Evolutionary conservation across 73 alveolate species (phyloP).

Genomic region (Paramecium octaurelia): DNA sequence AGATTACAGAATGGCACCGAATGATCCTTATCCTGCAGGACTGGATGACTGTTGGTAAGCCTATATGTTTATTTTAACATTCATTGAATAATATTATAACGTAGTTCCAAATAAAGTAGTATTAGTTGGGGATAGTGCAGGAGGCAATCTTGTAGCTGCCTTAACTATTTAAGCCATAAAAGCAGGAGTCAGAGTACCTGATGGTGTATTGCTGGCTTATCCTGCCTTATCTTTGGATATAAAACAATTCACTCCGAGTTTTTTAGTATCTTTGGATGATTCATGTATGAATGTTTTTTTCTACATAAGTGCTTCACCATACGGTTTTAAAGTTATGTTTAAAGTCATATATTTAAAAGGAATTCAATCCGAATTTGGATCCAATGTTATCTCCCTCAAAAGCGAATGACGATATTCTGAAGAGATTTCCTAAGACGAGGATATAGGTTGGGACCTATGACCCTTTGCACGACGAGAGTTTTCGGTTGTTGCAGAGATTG

Average conservation of each 20-base stretch:
- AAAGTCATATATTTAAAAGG: slow-evolving; percentile 68
- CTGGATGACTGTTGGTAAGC: slow-evolving; percentile 94
- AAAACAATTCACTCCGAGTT: slow-evolving; percentile 71
- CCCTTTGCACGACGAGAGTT: slow-evolving; percentile 78
- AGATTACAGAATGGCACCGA: slow-evolving; percentile 95
- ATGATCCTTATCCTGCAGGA: slow-evolving; percentile 90
- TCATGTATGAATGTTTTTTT: slow-evolving; percentile 11
- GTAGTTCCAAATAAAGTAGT: slow-evolving; percentile 77
- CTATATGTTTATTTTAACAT: slow-evolving; percentile 84
- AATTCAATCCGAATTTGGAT: slow-evolving; percentile 59
- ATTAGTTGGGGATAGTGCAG: slow-evolving; percentile 98
- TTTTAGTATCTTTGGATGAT: slow-evolving; percentile 77
- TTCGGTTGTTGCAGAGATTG: slow-evolving; percentile 45
- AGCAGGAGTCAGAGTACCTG: slow-evolving; percentile 79
- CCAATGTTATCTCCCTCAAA: slow-evolving; percentile 66
- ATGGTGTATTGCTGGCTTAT: slow-evolving; percentile 74
- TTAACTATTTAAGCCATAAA: slow-evolving; percentile 67
- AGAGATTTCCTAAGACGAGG: slow-evolving; percentile 65
- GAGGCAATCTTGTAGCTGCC: slow-evolving; percentile 92
- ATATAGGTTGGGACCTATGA: slow-evolving; percentile 71
- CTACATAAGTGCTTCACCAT: slow-evolving; percentile 62
- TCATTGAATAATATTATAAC: slow-evolving; percentile 70
- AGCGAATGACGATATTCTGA: slow-evolving; percentile 62
- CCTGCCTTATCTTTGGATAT: slow-evolving; percentile 71
- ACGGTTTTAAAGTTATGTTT: slow-evolving; percentile 74